A percentile compares a stretch with the other conserved stretches of the same genome.
phyloP scores from a whole-genome alignment of 179 eudicot genomes.

The Carnegiea gigantea region DNA sequence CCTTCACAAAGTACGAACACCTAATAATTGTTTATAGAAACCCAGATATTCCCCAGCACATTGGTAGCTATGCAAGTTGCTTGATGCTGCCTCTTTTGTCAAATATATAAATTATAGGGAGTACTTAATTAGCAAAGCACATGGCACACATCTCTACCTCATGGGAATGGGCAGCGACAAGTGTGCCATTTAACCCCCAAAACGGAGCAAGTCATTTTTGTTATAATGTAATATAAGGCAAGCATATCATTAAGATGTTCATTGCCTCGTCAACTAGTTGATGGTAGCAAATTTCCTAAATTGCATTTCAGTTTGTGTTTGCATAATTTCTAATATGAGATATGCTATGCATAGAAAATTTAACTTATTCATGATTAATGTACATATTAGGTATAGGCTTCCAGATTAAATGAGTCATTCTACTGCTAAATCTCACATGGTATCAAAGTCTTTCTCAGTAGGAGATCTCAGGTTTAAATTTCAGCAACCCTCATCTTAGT shows the following conservation, averaged over 20 bases:
- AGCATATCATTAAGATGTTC: neutral
- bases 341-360: no score
- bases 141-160: conserved; percentile 21
- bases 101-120: neutral
- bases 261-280: neutral
- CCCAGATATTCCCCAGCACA: conserved; percentile 40
- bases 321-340: no score
- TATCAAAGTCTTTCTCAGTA: no score
- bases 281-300: no score
- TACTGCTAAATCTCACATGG: no score
- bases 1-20: neutral
- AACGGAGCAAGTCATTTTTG: conserved; percentile 19
- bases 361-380: no score
- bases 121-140: conserved; percentile 12
- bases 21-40: conserved; percentile 23
- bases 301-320: no score
- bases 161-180: conserved; percentile 15
- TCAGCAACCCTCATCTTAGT: no score
- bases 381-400: no score
- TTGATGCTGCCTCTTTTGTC: conserved; percentile 21
- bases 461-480: no score
- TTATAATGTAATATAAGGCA: neutral
- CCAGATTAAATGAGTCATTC: no score
- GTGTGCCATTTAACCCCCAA: conserved; percentile 23
- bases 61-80: conserved; percentile 27